These are phyloP conservation scores for Collariella sp. DNA, from an alignment of 495 filamentous ascomycete species.

Conservation along the genomic window DNA sequence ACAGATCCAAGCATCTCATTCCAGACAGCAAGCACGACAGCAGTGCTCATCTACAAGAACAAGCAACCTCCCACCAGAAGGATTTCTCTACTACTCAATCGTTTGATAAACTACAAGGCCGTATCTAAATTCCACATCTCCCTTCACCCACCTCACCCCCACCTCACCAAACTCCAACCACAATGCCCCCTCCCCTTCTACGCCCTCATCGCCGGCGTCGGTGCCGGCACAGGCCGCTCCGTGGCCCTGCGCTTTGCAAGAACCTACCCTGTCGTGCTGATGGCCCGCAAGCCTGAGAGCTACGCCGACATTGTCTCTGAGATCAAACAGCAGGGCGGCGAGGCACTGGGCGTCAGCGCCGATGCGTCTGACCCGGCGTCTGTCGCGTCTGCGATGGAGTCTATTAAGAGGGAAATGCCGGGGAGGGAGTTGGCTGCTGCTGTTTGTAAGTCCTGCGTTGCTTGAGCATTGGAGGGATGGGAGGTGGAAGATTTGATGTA, in stretches of 20 bases:
- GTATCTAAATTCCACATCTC: too few relatives aligned
- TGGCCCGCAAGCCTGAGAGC: conserved; percentile 60
- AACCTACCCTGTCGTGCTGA: conserved; percentile 65
- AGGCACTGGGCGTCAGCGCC: conserved; percentile 66
- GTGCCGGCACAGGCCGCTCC: conserved; percentile 53
- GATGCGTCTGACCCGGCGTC: conserved; percentile 59
- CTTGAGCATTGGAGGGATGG: too few relatives aligned
- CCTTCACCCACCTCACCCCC: neutral
- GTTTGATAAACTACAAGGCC: too few relatives aligned
- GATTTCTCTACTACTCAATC: too few relatives aligned
- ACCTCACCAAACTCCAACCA: neutral
- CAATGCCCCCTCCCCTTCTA: conserved; percentile 39
- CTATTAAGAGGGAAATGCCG: conserved; percentile 51
- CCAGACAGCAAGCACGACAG: conserved; percentile 1
- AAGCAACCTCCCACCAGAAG: too few relatives aligned
- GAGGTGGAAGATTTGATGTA: neutral
- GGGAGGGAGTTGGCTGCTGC: conserved; percentile 59
- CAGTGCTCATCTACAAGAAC: too few relatives aligned
- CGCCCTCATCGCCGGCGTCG: conserved; percentile 68
- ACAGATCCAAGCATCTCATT: conserved; percentile 9
- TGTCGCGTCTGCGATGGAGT: conserved; percentile 55
- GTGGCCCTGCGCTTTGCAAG: conserved; percentile 61
- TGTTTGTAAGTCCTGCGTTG: conserved; percentile 42
- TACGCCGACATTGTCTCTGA: conserved; percentile 62
- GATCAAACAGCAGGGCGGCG: conserved; percentile 60